phyloP scores from a whole-genome alignment of 2,329 filamentous ascomycete species.

The Botrytis tulipae region DNA sequence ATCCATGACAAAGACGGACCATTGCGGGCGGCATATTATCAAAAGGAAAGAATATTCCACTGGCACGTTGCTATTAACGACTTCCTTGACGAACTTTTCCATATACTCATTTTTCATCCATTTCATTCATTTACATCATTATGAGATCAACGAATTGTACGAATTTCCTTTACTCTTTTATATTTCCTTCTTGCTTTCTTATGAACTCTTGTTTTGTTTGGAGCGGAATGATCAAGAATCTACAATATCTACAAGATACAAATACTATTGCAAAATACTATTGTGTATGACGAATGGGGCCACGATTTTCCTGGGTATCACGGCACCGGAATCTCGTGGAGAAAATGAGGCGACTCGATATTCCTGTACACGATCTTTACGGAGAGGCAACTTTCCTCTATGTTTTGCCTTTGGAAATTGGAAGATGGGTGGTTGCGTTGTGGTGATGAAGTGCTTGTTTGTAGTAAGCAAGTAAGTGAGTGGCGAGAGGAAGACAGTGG shows the following conservation, averaged over 20 bases:
- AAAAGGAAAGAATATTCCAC: constrained; percentile 4
- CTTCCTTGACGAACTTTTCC: background rate
- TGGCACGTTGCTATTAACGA: constrained; percentile 25
- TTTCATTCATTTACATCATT: constrained; percentile 20
- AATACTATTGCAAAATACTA: constrained; percentile 27
- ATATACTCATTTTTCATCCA: constrained; percentile 23
- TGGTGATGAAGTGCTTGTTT: background rate
- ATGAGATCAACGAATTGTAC: constrained; percentile 19
- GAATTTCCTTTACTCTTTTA: constrained; percentile 13
- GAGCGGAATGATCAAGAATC: background rate
- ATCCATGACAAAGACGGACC: constrained; percentile 14
- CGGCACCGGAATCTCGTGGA: constrained; percentile 36
- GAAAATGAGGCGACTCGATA: constrained; percentile 37
- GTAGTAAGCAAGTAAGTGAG: constrained; percentile 28
- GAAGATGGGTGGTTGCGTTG: background rate
- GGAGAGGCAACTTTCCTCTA: constrained; percentile 27
- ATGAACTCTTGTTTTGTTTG: background rate
- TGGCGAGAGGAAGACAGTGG: constrained; percentile 17
- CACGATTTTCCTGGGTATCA: constrained; percentile 33
- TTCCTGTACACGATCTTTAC: constrained; percentile 33
- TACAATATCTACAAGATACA: background rate
- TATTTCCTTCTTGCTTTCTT: constrained; percentile 6
- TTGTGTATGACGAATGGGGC: constrained; percentile 23
- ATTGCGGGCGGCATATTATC: constrained; percentile 6
- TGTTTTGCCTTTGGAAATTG: background rate